Base-by-base conservation (phyloP, 371 early-diverging fungal genomes). In the Apophysomyces ossiformis region DNA sequence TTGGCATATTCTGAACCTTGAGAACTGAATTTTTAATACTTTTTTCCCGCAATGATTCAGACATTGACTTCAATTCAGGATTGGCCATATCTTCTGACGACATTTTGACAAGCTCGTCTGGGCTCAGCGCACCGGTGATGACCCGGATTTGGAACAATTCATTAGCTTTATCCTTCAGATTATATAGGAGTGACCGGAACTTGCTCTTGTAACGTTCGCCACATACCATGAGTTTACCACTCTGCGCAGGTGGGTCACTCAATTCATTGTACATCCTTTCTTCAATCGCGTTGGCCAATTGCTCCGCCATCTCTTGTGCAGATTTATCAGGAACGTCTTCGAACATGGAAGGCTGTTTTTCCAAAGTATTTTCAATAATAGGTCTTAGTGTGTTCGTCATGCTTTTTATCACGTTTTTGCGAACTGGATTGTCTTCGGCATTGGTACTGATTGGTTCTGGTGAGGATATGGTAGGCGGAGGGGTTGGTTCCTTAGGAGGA, bases 31-130 rank as follows among this genome's bases (percentile, higher is more conserved):
- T 84, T 45, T 87, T 85, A 15, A 92, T 77, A 39, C 85, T 82
- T 66, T 85, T 78, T 64, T 86, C 73, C 43, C 90, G 82, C 47
- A 90, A 75, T 12, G 85, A 82, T 60, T 87, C 89, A 2, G 85
- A 77, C 70, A 84, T 83, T 8, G 84, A 85, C 66, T 84, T 82
- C 18, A 91, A 74, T 59, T 88, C 89, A 1, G 91, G 92, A 69
- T 92, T 93, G 2, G 89, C 92, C 70, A 94, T 82, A 54, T 92
- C 93, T 61, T 91, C 89, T 7, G 89, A 83, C 0, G 90, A 83
- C 76, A 92, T 86, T n/a, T 81, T 79, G 43, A 92, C 89, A 9
- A 94, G 83, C n/a, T 78, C 83, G 15, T 72, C 69, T 0, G 90
- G 85, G 3, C 78, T 63, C 39, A 92, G 58, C 41, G 85, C 88